Conservation (phyloP, 805 yeast genomes). For the Yamadazyma insecticola region DNA sequence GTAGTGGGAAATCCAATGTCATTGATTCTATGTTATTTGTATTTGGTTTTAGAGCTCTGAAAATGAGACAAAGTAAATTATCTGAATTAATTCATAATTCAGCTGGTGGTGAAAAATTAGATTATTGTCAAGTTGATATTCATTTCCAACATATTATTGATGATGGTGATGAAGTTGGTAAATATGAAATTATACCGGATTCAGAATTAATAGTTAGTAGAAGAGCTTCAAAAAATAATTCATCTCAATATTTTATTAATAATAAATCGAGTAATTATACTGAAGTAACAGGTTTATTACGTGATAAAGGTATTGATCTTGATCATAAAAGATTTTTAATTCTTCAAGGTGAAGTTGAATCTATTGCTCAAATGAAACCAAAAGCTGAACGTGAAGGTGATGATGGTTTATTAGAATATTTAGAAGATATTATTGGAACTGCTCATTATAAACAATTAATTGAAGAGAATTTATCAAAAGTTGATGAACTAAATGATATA, state of each 20-base stretch:
- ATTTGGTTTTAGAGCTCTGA: conserved; percentile 93
- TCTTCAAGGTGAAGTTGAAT: conserved; percentile 96
- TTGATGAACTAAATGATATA: conserved; percentile 73
- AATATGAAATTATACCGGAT: conserved; percentile 33
- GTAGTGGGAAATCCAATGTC: conserved; percentile 96
- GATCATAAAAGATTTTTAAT: conserved; percentile 93
- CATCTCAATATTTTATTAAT: conserved; percentile 76
- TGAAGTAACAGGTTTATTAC: conserved; percentile 70
- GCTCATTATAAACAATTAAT: conserved; percentile 74
- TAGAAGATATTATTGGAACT: conserved; percentile 97
- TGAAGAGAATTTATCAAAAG: conserved; percentile 53
- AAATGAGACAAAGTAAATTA: conserved; percentile 95
- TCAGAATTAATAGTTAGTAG: conserved; percentile 71
- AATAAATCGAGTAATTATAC: conserved; percentile 65
- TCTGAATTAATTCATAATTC: conserved; percentile 92
- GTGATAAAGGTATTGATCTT: conserved; percentile 83
- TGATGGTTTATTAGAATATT: conserved; percentile 88
- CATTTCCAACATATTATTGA: conserved; percentile 79
- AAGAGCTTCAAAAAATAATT: conserved; percentile 69
- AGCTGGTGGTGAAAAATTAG: conserved; percentile 51
- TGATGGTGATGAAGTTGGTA: conserved; percentile 29
- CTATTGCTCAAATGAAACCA: conserved; percentile 97
- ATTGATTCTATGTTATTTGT: conserved; percentile 95
- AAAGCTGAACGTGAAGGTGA: conserved; percentile 90
- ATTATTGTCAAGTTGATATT: conserved; percentile 85